Evolutionary conservation across 768 basidiomycete genomes (phyloP).

Genomic region (Sporobolomyces roseus): DNA sequence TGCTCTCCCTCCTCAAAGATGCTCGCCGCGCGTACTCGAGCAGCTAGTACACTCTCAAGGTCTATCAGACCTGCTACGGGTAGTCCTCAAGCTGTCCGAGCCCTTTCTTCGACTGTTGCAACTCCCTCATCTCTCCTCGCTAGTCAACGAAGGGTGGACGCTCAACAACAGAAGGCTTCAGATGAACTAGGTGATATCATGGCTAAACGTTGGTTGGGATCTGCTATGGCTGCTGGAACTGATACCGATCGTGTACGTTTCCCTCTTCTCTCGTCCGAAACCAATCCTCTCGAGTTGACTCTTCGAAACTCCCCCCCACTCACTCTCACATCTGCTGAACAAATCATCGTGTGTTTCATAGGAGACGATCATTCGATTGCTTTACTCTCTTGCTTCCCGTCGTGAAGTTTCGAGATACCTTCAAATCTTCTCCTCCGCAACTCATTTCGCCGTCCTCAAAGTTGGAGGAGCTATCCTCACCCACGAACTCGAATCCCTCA

Average conservation of each 20-base stretch:
- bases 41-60: neutral
- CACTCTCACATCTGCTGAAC: neutral
- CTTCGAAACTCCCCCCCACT: neutral
- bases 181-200: conserved; percentile 41
- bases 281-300: neutral
- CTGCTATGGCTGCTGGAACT: conserved; percentile 27
- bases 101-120: conserved; percentile 15
- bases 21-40: neutral
- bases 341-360: neutral
- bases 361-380: conserved; percentile 94
- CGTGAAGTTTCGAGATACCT: conserved; percentile 98
- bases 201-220: conserved; percentile 39
- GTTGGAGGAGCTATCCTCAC: conserved; percentile 89
- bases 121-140: conserved; percentile 31
- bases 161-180: conserved; percentile 16
- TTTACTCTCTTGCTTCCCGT: conserved; percentile 95
- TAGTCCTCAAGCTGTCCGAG: neutral
- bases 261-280: neutral
- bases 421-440: conserved; percentile 80
- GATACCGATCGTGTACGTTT: conserved; percentile 36
- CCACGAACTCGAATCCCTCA: conserved; percentile 85
- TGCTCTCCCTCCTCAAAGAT: neutral
- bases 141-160: conserved; percentile 32
- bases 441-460: conserved; percentile 69
- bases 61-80: neutral